phyloP scores from a whole-genome alignment of 2,329 filamentous ascomycete species.

The Sarocladiaceae sp. region DNA sequence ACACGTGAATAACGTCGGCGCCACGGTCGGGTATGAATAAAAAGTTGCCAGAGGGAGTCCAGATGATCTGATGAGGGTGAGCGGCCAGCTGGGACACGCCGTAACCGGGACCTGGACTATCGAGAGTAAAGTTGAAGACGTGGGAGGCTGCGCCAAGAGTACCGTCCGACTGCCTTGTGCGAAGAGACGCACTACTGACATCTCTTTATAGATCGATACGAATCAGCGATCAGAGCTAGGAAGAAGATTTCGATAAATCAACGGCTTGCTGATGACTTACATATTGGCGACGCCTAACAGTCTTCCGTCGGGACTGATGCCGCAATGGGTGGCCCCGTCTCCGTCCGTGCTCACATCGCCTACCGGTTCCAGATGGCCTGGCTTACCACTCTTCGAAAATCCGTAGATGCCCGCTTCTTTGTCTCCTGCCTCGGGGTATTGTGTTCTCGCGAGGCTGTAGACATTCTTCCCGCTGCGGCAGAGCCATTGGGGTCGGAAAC shows the following conservation, averaged over 20 bases:
- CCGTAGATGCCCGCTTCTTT: not conserved
- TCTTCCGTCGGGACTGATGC: not conserved
- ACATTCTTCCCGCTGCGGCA: not conserved
- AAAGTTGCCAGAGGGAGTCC: not conserved
- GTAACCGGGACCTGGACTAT: not conserved
- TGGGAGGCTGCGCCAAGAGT: not conserved
- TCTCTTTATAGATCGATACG: not conserved
- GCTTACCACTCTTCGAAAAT: not conserved
- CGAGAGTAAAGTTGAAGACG: not conserved
- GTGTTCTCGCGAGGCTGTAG: not conserved
- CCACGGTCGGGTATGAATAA: not conserved
- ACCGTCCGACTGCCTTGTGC: not conserved
- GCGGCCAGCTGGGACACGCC: not conserved
- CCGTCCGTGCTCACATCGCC: not conserved
- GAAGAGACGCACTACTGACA: not conserved
- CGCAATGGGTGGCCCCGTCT: not conserved
- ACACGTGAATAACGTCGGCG: not conserved
- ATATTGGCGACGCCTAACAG: not conserved
- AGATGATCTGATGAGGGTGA: not conserved
- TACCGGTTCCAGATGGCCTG: not conserved
- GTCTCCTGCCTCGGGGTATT: not conserved
- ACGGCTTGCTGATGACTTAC: not conserved
- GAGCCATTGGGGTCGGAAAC: not conserved
- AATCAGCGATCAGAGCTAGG: not conserved
- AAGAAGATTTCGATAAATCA: not conserved